A percentile compares a stretch with the other conserved stretches of the same genome.
Evolutionary conservation across 2,329 filamentous ascomycete species (phyloP).

Genomic region (Davidsoniella neocaledoniae): DNA sequence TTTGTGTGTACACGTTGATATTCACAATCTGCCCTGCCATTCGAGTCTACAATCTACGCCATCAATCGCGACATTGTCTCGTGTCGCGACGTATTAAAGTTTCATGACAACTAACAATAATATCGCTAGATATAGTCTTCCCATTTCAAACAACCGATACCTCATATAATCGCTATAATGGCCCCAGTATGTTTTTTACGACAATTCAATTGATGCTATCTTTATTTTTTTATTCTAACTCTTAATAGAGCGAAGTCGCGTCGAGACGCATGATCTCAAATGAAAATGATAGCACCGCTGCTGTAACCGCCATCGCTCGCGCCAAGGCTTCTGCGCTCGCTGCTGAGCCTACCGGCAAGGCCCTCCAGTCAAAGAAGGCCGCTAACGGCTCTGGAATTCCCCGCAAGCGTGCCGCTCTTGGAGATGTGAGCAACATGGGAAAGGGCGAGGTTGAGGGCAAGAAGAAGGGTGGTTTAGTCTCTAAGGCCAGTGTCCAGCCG

Average conservation of each 20-base stretch:
- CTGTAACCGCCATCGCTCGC: constrained; percentile 72
- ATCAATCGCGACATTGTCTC: no score
- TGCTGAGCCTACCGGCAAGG: constrained; percentile 37
- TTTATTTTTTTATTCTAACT: not conserved
- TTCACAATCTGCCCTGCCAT: no score
- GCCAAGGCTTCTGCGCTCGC: constrained; percentile 68
- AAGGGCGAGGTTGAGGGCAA: constrained; percentile 65
- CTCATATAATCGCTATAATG: constrained; percentile 17
- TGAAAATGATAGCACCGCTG: constrained; percentile 85
- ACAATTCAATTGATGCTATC: not conserved
- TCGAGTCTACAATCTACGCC: no score
- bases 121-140: no score
- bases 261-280: constrained; percentile 53
- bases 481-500: constrained; percentile 58
- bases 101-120: no score
- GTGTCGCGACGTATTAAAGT: no score
- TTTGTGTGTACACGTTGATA: no score
- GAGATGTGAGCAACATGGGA: constrained; percentile 87
- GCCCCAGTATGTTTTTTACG: constrained; percentile 22
- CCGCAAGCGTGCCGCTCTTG: constrained; percentile 69
- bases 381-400: constrained; percentile 31
- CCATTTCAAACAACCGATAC: not conserved
- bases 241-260: constrained; percentile 13
- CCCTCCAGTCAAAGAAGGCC: constrained; percentile 55
- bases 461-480: constrained; percentile 62